Conservation (phyloP, 2,329 filamentous ascomycete genomes). For the Diplodia mutila region DNA sequence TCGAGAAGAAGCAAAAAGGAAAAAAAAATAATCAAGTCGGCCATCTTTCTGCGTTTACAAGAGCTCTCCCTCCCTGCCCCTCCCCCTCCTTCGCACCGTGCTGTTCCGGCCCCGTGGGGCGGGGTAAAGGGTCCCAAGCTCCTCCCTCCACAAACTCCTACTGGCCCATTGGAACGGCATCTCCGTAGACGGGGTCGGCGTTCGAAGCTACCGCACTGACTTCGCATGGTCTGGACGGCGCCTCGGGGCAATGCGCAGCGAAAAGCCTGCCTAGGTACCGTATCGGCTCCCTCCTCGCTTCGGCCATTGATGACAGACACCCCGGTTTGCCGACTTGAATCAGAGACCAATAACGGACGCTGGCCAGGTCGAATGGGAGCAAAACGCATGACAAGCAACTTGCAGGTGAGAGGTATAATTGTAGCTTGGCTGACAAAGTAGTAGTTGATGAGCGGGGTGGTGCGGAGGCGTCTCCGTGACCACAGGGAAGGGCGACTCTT, state of each 20-base stretch:
- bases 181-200: neutral
- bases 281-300: neutral
- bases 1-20: neutral
- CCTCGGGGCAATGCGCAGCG: slow-evolving; percentile 17
- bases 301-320: neutral
- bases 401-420: no score
- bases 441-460: neutral
- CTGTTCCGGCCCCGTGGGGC: slow-evolving; percentile 4
- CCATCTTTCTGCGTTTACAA: neutral
- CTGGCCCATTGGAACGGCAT: neutral
- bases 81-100: slow-evolving; percentile 1
- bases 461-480: neutral
- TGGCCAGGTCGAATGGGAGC: no score
- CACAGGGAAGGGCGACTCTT: neutral
- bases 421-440: no score
- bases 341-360: neutral
- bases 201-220: neutral
- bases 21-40: neutral
- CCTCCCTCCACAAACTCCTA: neutral
- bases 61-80: neutral
- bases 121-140: neutral
- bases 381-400: no score
- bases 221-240: neutral
- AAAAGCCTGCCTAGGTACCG: neutral
- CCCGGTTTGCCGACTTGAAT: neutral